Conservation (phyloP, 352 stramenopile genomes). For the Pythium biforme region DNA sequence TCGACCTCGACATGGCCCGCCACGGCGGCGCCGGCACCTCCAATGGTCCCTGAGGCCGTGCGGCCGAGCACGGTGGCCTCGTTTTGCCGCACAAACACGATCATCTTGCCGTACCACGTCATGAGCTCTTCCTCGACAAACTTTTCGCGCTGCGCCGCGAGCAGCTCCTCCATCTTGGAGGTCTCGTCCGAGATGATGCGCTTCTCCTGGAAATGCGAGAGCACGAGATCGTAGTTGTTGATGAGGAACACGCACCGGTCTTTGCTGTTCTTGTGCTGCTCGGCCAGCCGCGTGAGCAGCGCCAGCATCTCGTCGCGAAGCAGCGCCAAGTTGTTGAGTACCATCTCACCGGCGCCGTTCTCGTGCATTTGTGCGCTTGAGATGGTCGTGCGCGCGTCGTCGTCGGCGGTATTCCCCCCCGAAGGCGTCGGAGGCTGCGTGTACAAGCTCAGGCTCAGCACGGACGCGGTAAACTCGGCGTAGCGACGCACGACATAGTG, state of each 20-base stretch:
- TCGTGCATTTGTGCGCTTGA: constrained; percentile 78
- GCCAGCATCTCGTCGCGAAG: constrained; percentile 81
- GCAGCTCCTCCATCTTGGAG: constrained; percentile 92
- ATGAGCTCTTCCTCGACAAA: constrained; percentile 97
- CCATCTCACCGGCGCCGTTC: constrained; percentile 90
- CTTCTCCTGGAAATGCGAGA: constrained; percentile 95
- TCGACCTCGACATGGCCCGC: constrained; percentile 66
- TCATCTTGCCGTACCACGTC: constrained; percentile 94
- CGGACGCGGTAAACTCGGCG: constrained; percentile 96
- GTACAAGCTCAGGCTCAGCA: constrained; percentile 90
- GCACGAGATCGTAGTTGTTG: constrained; percentile 97
- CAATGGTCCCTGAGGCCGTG: constrained; percentile 28
- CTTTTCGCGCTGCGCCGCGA: constrained; percentile 92
- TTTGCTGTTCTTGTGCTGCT: constrained; percentile 91
- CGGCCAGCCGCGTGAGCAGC: constrained; percentile 82
- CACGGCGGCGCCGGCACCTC: constrained; percentile 4
- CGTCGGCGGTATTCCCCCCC: constrained; percentile 20
- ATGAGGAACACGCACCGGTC: constrained; percentile 97
- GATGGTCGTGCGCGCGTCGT: constrained; percentile 34
- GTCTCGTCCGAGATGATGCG: constrained; percentile 93
- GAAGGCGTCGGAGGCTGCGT: constrained; percentile 40
- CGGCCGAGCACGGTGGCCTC: constrained; percentile 79
- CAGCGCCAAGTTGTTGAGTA: constrained; percentile 90
- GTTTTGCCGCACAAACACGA: constrained; percentile 96
- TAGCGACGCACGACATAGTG: constrained; percentile 97